A percentile compares a stretch with the other conserved stretches of the same genome.
phyloP scores from a whole-genome alignment of 164 flowering plant species.

The Vitis labrusca region DNA sequence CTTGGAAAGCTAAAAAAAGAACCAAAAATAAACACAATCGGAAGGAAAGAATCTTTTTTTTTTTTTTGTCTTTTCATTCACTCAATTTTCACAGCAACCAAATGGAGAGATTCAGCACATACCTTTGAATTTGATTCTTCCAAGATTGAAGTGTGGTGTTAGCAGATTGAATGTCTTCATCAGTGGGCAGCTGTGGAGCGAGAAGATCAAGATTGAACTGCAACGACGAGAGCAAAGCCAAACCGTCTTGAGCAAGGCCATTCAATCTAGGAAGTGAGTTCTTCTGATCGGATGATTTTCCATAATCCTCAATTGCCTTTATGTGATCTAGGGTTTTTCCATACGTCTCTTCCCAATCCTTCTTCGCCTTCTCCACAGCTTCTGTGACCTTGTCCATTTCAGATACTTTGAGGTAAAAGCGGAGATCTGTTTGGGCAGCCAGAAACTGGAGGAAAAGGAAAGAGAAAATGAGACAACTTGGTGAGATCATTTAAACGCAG shows the following conservation, averaged over 20 bases:
- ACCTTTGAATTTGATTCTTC: constrained; percentile 67
- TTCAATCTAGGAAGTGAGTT: constrained; percentile 78
- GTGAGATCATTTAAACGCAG: no score
- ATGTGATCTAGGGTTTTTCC: constrained; percentile 43
- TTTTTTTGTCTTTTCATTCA: neutral
- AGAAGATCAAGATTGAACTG: constrained; percentile 83
- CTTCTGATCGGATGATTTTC: constrained; percentile 41
- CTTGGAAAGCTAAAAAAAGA: neutral
- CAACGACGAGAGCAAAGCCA: constrained; percentile 57
- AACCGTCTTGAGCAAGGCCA: constrained; percentile 79
- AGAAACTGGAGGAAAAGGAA: no score
- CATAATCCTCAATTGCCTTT: constrained; percentile 60
- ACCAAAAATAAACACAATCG: neutral
- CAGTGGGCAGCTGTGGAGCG: constrained; percentile 68
- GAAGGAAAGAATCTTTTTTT: neutral
- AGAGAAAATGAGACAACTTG: no score
- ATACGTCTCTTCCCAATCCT: constrained; percentile 66
- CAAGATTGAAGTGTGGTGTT: constrained; percentile 55
- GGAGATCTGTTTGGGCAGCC: no score
- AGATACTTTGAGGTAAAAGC: neutral
- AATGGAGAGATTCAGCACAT: neutral
- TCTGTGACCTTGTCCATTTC: constrained; percentile 73
- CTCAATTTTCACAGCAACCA: neutral
- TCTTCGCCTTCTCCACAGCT: constrained; percentile 68
- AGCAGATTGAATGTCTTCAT: constrained; percentile 57